Evolutionary conservation across 495 filamentous ascomycete genomes (phyloP).

Genomic region (Xylaria castorea): DNA sequence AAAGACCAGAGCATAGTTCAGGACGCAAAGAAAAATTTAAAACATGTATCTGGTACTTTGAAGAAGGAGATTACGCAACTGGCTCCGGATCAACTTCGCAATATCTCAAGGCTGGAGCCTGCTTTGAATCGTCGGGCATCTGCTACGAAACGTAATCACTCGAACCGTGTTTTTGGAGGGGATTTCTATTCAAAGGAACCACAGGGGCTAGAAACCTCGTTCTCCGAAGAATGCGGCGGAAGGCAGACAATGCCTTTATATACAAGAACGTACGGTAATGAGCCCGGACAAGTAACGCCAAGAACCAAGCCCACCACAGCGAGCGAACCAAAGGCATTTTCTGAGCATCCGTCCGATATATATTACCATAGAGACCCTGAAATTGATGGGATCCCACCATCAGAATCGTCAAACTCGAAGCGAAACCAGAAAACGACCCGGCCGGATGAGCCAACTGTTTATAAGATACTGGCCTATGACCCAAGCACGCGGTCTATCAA

Average conservation of each 20-base stretch:
- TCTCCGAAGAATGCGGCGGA: slow-evolving; percentile 43
- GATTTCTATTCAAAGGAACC: slow-evolving; percentile 48
- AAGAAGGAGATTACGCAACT: slow-evolving; percentile 18
- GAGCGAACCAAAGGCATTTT: neutral
- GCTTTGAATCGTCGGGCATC: slow-evolving; percentile 32
- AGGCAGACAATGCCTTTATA: slow-evolving; percentile 32
- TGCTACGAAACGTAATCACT: slow-evolving; percentile 23
- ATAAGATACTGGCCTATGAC: slow-evolving; percentile 79
- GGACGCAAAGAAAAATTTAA: slow-evolving; percentile 13
- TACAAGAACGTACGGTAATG: slow-evolving; percentile 37
- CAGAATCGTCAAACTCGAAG: slow-evolving; percentile 13
- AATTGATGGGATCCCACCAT: slow-evolving; percentile 35
- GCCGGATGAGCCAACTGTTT: slow-evolving; percentile 53
- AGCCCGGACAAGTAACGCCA: slow-evolving; percentile 22
- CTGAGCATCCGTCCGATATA: slow-evolving; percentile 25
- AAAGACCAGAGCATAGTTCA: slow-evolving; percentile 19
- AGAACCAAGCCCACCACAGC: slow-evolving; percentile 6
- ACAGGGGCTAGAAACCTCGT: slow-evolving; percentile 46
- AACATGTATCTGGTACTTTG: neutral
- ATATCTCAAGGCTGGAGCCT: slow-evolving; percentile 36
- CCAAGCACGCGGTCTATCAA: slow-evolving; percentile 64
- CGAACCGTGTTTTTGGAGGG: slow-evolving; percentile 14
- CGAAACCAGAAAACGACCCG: slow-evolving; percentile 22
- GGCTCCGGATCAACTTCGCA: slow-evolving; percentile 42
- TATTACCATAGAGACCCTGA: slow-evolving; percentile 34